phyloP scores from a whole-genome alignment of 192 early-diverging fungal genomes.

The Entophlyctis luteolus region DNA sequence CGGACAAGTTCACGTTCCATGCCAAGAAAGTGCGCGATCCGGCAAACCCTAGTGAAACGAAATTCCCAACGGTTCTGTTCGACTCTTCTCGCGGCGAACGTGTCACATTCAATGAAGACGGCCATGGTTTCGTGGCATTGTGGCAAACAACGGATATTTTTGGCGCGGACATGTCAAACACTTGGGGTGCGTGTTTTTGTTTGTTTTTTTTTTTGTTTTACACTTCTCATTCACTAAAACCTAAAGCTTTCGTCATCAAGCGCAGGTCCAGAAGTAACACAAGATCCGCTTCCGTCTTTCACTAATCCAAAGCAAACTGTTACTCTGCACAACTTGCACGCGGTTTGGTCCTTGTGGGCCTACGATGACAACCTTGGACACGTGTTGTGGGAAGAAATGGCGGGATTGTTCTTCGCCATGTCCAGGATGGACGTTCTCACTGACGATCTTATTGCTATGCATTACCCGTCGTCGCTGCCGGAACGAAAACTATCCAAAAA shows the following conservation, averaged over 20 bases:
- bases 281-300: background rate
- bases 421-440: conserved; percentile 11
- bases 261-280: background rate
- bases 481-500: conserved; percentile 11
- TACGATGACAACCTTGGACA: conserved; percentile 29
- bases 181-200: background rate
- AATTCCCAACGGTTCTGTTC: conserved; percentile 14
- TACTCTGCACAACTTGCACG: conserved; percentile 3
- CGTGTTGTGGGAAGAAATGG: conserved; percentile 30
- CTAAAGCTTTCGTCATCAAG: background rate
- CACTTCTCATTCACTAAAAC: background rate
- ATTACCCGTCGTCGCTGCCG: conserved; percentile 9
- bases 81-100: conserved; percentile 12
- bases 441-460: conserved; percentile 6
- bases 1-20: conserved; percentile 17
- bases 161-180: background rate
- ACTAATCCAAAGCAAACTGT: conserved; percentile 3
- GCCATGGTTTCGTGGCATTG: conserved; percentile 21
- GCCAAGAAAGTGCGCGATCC: background rate
- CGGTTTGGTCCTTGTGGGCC: conserved; percentile 23
- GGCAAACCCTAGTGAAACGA: background rate
- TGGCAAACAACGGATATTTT: conserved; percentile 8
- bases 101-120: conserved; percentile 1
- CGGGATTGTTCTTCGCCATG: conserved; percentile 20
- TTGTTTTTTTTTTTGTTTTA: no score